Conservation (phyloP, 495 filamentous ascomycete genomes). For the Penicillium paxilli region DNA sequence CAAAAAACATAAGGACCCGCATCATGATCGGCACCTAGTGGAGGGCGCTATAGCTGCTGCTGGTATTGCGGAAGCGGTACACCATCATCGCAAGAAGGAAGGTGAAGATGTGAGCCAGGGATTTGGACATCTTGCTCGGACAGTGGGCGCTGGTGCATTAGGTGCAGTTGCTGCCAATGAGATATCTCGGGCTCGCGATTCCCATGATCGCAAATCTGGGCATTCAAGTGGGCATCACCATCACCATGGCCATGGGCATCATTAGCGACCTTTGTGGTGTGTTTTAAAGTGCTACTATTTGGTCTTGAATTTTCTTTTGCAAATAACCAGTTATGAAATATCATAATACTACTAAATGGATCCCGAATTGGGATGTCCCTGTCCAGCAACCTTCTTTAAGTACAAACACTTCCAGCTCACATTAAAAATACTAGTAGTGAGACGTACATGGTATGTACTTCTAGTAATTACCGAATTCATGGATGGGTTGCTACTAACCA, state of each 20-base stretch:
- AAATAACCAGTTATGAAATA: too few relatives aligned
- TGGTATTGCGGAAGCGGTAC: slow-evolving; percentile 4
- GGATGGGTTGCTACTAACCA: too few relatives aligned
- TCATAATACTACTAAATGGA: too few relatives aligned
- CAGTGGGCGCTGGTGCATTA: slow-evolving; percentile 10
- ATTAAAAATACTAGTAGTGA: too few relatives aligned
- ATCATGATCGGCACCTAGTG: slow-evolving; percentile 4
- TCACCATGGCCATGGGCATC: not conserved
- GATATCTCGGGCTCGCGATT: slow-evolving; percentile 1
- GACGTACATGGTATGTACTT: too few relatives aligned
- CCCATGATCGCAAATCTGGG: not conserved
- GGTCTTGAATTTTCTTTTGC: too few relatives aligned
- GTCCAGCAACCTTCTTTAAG: too few relatives aligned
- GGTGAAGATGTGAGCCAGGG: slow-evolving; percentile 11
- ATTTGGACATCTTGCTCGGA: slow-evolving; percentile 12
- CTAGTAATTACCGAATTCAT: too few relatives aligned
- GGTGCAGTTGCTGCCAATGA: slow-evolving; percentile 13
- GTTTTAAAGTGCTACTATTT: too few relatives aligned
- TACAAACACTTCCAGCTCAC: too few relatives aligned
- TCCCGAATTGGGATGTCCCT: too few relatives aligned
- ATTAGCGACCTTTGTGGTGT: too few relatives aligned
- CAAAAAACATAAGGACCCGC: not conserved
- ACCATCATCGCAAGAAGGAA: slow-evolving; percentile 6
- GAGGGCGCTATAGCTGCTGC: slow-evolving; percentile 6
- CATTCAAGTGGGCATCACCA: slow-evolving; percentile 1